These are phyloP conservation scores for Suhomyces sp. DNA, from an alignment of 805 yeast genomes.

Conservation along the genomic window DNA sequence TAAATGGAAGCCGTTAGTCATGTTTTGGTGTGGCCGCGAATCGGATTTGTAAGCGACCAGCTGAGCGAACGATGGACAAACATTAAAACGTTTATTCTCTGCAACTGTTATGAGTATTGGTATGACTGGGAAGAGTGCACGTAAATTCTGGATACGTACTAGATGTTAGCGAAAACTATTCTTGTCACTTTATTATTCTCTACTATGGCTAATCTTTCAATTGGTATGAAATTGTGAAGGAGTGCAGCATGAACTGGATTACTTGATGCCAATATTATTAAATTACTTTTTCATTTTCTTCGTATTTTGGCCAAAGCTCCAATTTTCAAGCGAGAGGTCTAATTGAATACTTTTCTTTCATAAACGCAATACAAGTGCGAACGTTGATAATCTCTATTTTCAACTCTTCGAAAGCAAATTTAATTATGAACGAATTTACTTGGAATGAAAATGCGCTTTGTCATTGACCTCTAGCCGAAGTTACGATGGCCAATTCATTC, in stretches of 20 bases:
- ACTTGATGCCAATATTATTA: too few species aligned
- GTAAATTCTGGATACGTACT: not conserved
- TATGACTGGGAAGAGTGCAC: not conserved
- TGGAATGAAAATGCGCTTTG: not conserved
- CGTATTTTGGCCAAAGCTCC: too few species aligned
- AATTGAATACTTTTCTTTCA: too few species aligned
- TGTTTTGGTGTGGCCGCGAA: not conserved
- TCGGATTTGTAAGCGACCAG: not conserved
- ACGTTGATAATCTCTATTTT: not conserved
- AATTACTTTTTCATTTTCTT: too few species aligned
- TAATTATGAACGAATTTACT: not conserved
- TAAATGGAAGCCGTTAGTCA: too few species aligned
- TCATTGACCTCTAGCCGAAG: not conserved
- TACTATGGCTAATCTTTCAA: too few species aligned
- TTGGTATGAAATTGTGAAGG: too few species aligned
- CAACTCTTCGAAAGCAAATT: not conserved
- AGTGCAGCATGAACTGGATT: too few species aligned
- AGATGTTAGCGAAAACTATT: too few species aligned
- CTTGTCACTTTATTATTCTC: too few species aligned
- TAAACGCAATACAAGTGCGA: not conserved
- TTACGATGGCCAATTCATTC: not conserved
- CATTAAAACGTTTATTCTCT: not conserved
- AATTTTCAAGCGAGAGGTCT: too few species aligned
- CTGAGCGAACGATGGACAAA: too few species aligned
- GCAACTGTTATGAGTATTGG: not conserved